These are phyloP conservation scores for Claviceps arundinis DNA, from an alignment of 2,329 filamentous ascomycete genomes.

Conservation along the genomic window DNA sequence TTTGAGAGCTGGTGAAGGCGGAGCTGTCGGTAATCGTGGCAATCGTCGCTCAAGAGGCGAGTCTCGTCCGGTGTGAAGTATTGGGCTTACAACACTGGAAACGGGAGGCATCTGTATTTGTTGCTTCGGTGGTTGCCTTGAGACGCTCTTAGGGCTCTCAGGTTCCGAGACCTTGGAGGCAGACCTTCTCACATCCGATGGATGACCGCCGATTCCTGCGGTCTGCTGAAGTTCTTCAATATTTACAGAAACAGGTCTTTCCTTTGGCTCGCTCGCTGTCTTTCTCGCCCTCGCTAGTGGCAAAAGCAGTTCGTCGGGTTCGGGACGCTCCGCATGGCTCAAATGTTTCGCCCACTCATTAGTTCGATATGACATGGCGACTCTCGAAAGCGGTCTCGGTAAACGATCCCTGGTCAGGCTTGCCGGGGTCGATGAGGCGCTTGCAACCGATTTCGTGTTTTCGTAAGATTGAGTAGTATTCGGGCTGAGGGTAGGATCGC, in stretches of 20 bases:
- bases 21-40: not conserved
- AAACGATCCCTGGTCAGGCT: conserved; percentile 48
- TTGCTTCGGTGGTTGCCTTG: conserved; percentile 11
- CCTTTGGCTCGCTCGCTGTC: conserved; percentile 17
- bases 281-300: conserved; percentile 13
- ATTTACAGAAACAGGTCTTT: conserved; percentile 48
- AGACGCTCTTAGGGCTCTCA: conserved; percentile 7
- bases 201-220: conserved; percentile 34
- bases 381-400: conserved; percentile 57
- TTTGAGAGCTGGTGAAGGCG: conserved; percentile 6
- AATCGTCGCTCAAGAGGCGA: conserved; percentile 1
- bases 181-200: conserved; percentile 15
- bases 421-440: conserved; percentile 27
- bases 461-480: conserved; percentile 13
- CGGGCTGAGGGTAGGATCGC: conserved; percentile 4
- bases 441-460: conserved; percentile 27
- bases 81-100: conserved; percentile 2
- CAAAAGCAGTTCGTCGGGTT: conserved; percentile 45
- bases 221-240: conserved; percentile 54
- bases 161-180: conserved; percentile 16
- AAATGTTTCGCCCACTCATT: conserved; percentile 96
- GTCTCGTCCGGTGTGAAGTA: not conserved
- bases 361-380: conserved; percentile 73
- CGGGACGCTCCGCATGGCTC: conserved; percentile 59
- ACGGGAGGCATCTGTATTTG: conserved; percentile 11